Evolutionary conservation across 1,139 yeast genomes (phyloP), one percentile per base, ranked within the genome.

Genomic region (Sugiyamaella japonica): DNA sequence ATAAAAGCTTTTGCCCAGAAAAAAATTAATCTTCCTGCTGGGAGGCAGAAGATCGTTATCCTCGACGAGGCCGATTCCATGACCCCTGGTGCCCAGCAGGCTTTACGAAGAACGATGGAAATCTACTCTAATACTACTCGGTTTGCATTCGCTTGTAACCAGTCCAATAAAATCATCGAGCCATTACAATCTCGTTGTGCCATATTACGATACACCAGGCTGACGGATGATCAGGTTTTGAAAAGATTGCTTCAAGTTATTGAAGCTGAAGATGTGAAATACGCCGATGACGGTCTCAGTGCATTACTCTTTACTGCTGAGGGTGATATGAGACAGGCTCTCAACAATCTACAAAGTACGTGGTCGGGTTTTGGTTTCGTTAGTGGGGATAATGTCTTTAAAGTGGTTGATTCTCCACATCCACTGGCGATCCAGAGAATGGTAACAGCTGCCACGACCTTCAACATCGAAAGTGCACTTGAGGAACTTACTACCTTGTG

Each of bases 81-180:
- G 91, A 93, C 99, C 0, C 91, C 97, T 0, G 97, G 96, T 48
- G 99, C 99, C 0, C 99, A 93, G 71, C 97, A 91, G 68, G 99
- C 99, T 0, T 76, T 93, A 64, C 80, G 99, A 73, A 81, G 99
- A 68, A 93, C 98, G 1, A 93, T 93, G 99, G 99, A 93, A 68
- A 81, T 93, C 29, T 93, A 89, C 67, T 87, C 97, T 31, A 86
- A 86, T 68, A 86, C 97, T 4, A 93, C 99, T 4, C 80, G 99
- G 65, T 93, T 95, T 76, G 98, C 97, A 16, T 93, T 95, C 75
- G 97, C 98, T 0, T 93, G 99, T 74, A 93, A 93, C 69, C 96
- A 89, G 70, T 85, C 95, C 16, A 87, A 84, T 73, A 93, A 93
- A 70, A 91, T 93, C 70, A 93, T 93, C 61, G 99, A 93, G 69